Conservation (phyloP, 2,329 filamentous ascomycete genomes). For the Cryphonectria parasitica region DNA sequence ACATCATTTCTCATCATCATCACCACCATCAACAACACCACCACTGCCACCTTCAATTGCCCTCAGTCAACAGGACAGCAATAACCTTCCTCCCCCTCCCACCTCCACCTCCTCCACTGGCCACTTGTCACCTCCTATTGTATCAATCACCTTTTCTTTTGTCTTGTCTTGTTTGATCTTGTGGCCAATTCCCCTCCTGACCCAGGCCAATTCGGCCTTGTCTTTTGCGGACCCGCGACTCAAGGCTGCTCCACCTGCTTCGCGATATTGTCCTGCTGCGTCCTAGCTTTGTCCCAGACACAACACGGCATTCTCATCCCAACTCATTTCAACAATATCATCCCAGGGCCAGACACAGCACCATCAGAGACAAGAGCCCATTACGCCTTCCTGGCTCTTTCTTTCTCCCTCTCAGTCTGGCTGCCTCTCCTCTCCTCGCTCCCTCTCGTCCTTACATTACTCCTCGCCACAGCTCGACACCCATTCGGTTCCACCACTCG, state of each 20-base stretch:
- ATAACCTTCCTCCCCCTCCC: background rate
- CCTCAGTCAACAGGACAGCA: background rate
- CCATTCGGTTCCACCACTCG: background rate
- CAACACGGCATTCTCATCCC: slow-evolving; percentile 6
- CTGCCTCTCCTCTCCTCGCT: background rate
- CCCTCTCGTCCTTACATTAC: background rate
- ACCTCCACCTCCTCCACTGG: background rate
- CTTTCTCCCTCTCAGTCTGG: background rate
- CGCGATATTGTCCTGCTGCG: slow-evolving; percentile 14
- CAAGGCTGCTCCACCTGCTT: slow-evolving; percentile 13
- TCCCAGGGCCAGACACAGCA: background rate
- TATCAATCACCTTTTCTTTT: background rate
- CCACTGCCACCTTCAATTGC: background rate
- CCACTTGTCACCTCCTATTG: background rate
- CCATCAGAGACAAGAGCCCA: background rate
- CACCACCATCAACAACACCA: background rate
- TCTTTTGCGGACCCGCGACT: slow-evolving; percentile 7
- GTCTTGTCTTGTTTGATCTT: background rate
- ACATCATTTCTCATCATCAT: background rate
- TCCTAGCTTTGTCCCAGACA: slow-evolving; percentile 10
- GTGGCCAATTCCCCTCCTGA: background rate
- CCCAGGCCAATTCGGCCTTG: slow-evolving; percentile 2
- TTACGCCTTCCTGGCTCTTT: background rate
- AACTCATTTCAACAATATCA: background rate
- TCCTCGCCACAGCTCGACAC: background rate